Conservation (phyloP, 2,329 filamentous ascomycete species). For the Sclerotinia trifoliorum region DNA sequence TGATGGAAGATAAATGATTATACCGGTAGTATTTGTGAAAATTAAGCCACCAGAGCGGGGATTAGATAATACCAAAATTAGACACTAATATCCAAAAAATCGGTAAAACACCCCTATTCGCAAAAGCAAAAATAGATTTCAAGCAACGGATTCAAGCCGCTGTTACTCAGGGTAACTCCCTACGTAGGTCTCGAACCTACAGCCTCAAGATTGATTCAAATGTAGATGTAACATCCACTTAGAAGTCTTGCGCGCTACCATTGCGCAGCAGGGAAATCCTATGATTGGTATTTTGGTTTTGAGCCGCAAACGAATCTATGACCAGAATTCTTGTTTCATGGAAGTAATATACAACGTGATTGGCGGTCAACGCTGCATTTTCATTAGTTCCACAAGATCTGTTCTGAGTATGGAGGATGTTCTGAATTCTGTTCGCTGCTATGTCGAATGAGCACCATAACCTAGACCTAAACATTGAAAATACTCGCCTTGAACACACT, state of each 20-base stretch:
- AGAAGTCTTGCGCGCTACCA: conserved; percentile 23
- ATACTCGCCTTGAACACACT: not conserved
- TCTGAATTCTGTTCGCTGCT: not conserved
- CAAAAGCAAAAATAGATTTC: not conserved
- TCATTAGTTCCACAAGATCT: not conserved
- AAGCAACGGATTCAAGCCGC: not conserved
- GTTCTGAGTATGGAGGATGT: too few relatives aligned
- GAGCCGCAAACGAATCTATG: accelerated
- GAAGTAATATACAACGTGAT: not conserved
- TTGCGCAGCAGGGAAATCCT: conserved; percentile 20
- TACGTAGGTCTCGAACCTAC: conserved; percentile 1
- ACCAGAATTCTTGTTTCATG: accelerated
- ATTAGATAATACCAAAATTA: not conserved
- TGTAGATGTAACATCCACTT: not conserved
- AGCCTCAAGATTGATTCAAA: conserved; percentile 7
- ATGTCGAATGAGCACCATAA: not conserved
- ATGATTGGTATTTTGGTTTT: not conserved
- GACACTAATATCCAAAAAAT: not conserved
- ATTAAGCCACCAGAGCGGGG: not conserved
- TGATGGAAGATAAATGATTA: too few relatives aligned
- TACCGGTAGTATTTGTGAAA: too few relatives aligned
- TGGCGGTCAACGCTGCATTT: not conserved
- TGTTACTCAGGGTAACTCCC: conserved; percentile 6
- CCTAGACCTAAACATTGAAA: not conserved
- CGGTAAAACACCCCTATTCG: not conserved